Evolutionary conservation across 176 grass and related monocot species (phyloP), one percentile per base, ranked within the genome.

Genomic region (Neostapfia colusana): DNA sequence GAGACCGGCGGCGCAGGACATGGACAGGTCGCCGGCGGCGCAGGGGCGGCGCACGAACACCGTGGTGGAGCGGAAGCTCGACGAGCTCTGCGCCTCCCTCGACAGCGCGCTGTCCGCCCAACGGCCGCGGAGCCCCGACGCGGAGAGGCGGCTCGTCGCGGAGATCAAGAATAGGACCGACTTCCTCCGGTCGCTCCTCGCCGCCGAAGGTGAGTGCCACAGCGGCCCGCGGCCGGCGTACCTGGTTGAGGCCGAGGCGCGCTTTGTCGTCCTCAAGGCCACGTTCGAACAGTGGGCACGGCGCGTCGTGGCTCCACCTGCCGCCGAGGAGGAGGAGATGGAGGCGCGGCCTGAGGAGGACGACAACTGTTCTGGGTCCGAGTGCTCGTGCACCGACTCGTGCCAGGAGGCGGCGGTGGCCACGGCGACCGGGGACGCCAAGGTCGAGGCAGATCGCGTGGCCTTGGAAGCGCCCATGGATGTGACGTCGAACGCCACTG

Each of bases 321-420:
- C 46, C 4, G 7, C 53, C 2, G 61, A 68, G 2, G 80, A 43
- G 6, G 78, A 49, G 65, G 49, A 1, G 35, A 23, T 4, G 59
- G 68, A n/a, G 55, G 56, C 5, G 6, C 40, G 36, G 73, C 18
- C 23, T 16, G 41, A 24, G 61, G 62, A 51, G 42, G 43, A 5
- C 4, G 35, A 26, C 24, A 10, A 15, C 34, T 0, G 55, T 58
- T 67, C 53, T 6, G 51, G 6, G 74, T 79, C 73, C 8, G 61
- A 15, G 36, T 88, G 86, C 44, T 88, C 81, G 37, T 88, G 86
- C 75, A 88, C 76, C 43, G 75, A n/a, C 15, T 79, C 80, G 17
- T 83, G 80, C 80, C 65, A 82, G 54, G 8, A 72, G 35, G n/a
- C 8, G 35, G 37, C 59, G 41, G 58, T 6, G 39, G 9, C 26